Conservation (phyloP, 169 alveolate genomes). For the Babesia gibsoni region DNA sequence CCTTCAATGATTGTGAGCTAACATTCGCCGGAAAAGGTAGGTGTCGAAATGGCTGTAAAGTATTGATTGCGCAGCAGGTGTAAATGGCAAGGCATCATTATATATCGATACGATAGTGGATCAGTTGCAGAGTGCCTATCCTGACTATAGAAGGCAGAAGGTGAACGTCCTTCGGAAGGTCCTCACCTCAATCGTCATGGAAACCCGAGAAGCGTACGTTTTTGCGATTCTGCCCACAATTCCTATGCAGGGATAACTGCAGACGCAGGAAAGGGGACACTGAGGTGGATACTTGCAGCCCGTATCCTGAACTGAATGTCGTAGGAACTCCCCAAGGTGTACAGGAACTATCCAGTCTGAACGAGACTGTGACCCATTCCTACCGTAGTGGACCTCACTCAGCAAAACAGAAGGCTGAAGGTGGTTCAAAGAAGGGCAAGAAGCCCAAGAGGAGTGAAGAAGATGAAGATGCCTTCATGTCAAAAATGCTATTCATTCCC, state of each 20-base stretch:
- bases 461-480: background rate
- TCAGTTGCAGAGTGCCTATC: conserved; percentile 40
- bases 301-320: background rate
- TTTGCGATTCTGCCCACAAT: background rate
- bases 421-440: background rate
- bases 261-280: background rate
- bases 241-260: background rate
- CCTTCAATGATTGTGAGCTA: conserved; percentile 23
- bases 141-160: conserved; percentile 61
- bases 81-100: background rate
- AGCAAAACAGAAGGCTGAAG: background rate
- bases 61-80: background rate
- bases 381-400: background rate
- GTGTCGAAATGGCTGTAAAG: background rate
- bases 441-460: background rate
- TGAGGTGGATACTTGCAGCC: conserved; percentile 13
- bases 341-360: conserved; percentile 14
- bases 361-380: conserved; percentile 10
- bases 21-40: conserved; percentile 44
- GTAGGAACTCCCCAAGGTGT: background rate
- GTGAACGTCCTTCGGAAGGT: conserved; percentile 26
- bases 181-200: conserved; percentile 14
- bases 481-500: conserved; percentile 38
- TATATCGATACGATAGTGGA: conserved; percentile 7
- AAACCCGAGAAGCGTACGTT: background rate